Evolutionary conservation across 306 rosid species (phyloP).

Genomic region (Fragaria nilgerrensis): DNA sequence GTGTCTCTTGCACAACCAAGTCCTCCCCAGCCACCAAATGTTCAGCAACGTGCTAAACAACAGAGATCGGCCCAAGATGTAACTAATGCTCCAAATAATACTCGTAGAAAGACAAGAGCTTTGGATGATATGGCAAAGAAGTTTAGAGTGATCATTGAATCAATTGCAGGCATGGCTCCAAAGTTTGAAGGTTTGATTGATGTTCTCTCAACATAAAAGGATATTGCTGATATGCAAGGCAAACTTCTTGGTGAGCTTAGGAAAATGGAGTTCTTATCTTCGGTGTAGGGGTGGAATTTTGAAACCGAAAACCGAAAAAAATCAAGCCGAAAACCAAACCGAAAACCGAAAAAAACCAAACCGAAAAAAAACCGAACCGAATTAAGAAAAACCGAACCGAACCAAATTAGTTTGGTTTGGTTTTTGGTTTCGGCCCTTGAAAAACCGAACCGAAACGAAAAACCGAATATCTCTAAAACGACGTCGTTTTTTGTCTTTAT

Average conservation of each 20-base stretch:
- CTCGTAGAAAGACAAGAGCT: not conserved
- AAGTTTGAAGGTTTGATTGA: not conserved
- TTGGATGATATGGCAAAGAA: constrained; percentile 12
- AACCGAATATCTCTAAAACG: too few relatives aligned
- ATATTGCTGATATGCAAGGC: constrained; percentile 11
- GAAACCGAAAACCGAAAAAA: too few relatives aligned
- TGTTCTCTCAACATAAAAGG: not conserved
- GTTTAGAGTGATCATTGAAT: not conserved
- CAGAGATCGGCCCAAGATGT: not conserved
- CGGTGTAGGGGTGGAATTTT: too few relatives aligned
- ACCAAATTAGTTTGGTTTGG: too few relatives aligned
- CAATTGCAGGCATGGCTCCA: not conserved
- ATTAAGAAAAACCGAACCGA: too few relatives aligned
- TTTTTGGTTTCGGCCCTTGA: too few relatives aligned
- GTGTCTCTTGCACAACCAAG: not conserved
- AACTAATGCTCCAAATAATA: not conserved
- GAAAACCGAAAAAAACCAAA: too few relatives aligned
- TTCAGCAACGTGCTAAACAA: not conserved
- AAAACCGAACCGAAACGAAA: too few relatives aligned
- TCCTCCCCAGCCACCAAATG: not conserved
- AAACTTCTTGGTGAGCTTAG: constrained; percentile 6
- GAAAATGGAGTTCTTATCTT: not conserved
- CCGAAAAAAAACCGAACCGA: too few relatives aligned
- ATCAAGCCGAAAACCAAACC: too few relatives aligned
- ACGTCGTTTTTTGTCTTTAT: too few relatives aligned